Evolutionary conservation across 2,329 filamentous ascomycete genomes (phyloP).

Genomic region (Trichoderma sp.): DNA sequence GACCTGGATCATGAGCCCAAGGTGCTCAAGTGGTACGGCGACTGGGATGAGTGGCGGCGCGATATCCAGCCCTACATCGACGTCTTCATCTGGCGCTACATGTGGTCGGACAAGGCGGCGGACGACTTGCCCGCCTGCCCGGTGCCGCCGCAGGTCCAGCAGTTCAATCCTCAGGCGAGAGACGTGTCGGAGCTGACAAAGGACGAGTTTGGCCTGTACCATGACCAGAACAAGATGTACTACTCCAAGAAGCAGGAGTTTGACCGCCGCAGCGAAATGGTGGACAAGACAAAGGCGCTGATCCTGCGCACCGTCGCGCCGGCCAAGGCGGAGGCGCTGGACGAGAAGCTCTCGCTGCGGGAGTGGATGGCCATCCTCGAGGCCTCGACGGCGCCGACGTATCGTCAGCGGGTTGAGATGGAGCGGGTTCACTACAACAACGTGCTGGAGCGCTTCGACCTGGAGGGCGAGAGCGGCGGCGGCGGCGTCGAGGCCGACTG

Average conservation of each 20-base stretch:
- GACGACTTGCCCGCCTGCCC: conserved; percentile 14
- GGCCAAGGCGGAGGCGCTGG: conserved; percentile 17
- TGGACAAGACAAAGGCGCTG: conserved; percentile 15
- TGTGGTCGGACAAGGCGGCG: conserved; percentile 16
- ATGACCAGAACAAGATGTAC: conserved; percentile 19
- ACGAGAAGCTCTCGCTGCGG: conserved; percentile 2
- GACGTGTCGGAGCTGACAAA: conserved; percentile 21
- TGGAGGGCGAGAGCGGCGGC: background rate
- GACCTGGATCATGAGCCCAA: conserved; percentile 10
- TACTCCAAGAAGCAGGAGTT: conserved; percentile 15
- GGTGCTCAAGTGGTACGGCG: conserved; percentile 15
- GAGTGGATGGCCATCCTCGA: conserved; percentile 14
- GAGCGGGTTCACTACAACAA: conserved; percentile 17
- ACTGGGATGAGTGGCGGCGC: conserved; percentile 23
- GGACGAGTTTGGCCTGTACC: conserved; percentile 13
- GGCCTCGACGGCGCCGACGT: conserved; percentile 15
- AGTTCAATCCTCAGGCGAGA: conserved; percentile 18
- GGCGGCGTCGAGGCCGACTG: conserved; percentile 4
- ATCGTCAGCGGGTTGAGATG: conserved; percentile 19
- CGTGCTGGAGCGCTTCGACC: conserved; percentile 18
- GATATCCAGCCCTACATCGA: conserved; percentile 17
- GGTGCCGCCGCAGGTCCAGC: conserved; percentile 11
- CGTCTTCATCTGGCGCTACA: conserved; percentile 21
- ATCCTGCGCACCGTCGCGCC: conserved; percentile 13
- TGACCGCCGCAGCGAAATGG: conserved; percentile 8